phyloP scores from a whole-genome alignment of 768 basidiomycete genomes.

The Clitopilus hobsonii region DNA sequence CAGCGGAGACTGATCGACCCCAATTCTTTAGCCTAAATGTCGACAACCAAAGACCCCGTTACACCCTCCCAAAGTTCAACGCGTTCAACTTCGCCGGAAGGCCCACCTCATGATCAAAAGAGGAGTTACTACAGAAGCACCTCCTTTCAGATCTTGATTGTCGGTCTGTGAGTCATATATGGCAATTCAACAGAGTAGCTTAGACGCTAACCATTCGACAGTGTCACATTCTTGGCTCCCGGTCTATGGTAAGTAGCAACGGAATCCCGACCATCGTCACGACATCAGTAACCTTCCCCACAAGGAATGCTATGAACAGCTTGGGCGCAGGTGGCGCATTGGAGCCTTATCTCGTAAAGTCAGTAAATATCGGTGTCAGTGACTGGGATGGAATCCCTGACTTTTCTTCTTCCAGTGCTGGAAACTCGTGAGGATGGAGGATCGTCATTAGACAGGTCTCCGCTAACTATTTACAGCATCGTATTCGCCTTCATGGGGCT shows the following conservation, averaged over 20 bases:
- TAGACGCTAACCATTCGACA: background rate
- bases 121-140: constrained; percentile 6
- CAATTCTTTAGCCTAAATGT: background rate
- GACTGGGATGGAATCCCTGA: background rate
- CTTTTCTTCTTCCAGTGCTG: constrained; percentile 3
- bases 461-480: constrained; percentile 2
- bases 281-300: background rate
- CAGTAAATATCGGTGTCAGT: background rate
- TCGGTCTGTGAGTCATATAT: constrained; percentile 7
- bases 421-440: constrained; percentile 6
- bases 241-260: constrained; percentile 7
- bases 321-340: constrained; percentile 11
- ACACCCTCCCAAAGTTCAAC: background rate
- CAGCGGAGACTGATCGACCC: no score
- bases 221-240: constrained; percentile 8
- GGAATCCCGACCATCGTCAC: background rate
- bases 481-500: constrained; percentile 13
- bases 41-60: background rate
- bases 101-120: background rate
- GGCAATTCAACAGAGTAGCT: background rate
- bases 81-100: background rate
- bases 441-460: background rate
- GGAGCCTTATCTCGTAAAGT: constrained; percentile 12
- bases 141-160: constrained; percentile 6
- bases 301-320: constrained; percentile 12